Conservation (phyloP, 2,329 filamentous ascomycete genomes). For the Phialophora macrospora region DNA sequence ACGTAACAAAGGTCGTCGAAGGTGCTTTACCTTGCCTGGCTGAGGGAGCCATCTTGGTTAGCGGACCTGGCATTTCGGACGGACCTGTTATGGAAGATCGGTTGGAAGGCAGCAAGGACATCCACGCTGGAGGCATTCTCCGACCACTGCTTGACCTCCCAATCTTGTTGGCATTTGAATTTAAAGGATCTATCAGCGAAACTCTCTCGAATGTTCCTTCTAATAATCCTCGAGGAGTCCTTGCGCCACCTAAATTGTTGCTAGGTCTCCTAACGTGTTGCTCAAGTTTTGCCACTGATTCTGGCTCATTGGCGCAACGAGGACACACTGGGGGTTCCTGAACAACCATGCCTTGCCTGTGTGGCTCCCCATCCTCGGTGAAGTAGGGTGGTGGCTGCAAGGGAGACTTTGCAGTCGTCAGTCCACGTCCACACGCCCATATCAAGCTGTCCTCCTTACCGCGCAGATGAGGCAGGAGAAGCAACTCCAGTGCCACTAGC, state of each 20-base stretch:
- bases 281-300: constrained; percentile 35
- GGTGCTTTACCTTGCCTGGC: neutral
- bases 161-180: constrained; percentile 20
- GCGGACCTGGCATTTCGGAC: neutral
- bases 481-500: constrained; percentile 43
- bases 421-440: neutral
- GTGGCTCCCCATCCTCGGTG: constrained; percentile 25
- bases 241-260: constrained; percentile 5
- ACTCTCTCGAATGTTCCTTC: constrained; percentile 16
- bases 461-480: constrained; percentile 41
- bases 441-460: constrained; percentile 21
- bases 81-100: neutral
- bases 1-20: constrained; percentile 22
- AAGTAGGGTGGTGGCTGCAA: constrained; percentile 34
- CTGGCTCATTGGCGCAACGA: constrained; percentile 29
- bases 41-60: constrained; percentile 6
- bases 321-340: constrained; percentile 34
- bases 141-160: neutral
- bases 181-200: constrained; percentile 26
- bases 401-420: constrained; percentile 26
- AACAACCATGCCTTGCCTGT: constrained; percentile 33
- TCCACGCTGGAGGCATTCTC: constrained; percentile 29
- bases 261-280: constrained; percentile 30
- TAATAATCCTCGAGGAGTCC: constrained; percentile 10
- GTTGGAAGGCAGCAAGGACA: constrained; percentile 30